phyloP scores from a whole-genome alignment of 1,139 yeast species.

The Geotrichum phurueaensis region DNA sequence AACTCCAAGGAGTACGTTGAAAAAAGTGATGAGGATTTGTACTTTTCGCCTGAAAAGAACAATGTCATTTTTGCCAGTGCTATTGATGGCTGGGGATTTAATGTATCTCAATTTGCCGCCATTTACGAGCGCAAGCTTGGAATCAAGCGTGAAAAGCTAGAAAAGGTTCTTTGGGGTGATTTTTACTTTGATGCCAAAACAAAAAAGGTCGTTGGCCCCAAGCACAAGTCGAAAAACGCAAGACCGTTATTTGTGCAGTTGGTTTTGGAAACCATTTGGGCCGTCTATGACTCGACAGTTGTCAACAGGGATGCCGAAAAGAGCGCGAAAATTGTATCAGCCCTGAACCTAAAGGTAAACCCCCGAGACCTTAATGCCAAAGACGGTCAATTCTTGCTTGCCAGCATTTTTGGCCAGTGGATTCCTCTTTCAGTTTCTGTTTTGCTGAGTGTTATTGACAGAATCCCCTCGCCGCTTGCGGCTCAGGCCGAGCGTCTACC shows the following conservation, averaged over 20 bases:
- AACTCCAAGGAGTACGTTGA: slow-evolving; percentile 50
- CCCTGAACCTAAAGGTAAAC: slow-evolving; percentile 59
- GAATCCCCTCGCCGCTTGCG: slow-evolving; percentile 71
- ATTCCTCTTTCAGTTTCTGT: slow-evolving; percentile 85
- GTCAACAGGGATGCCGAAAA: slow-evolving; percentile 63
- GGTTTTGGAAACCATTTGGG: slow-evolving; percentile 88
- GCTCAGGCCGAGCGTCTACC: slow-evolving; percentile 73
- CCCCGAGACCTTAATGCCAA: slow-evolving; percentile 79
- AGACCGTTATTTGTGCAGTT: slow-evolving; percentile 85
- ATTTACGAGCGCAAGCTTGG: slow-evolving; percentile 83
- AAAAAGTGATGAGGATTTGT: slow-evolving; percentile 73
- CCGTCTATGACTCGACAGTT: slow-evolving; percentile 68
- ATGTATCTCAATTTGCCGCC: slow-evolving; percentile 79
- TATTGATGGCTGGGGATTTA: slow-evolving; percentile 97
- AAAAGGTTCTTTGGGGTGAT: slow-evolving; percentile 95
- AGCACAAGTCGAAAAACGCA: slow-evolving; percentile 44
- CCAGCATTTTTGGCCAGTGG: slow-evolving; percentile 86
- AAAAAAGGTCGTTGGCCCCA: slow-evolving; percentile 54
- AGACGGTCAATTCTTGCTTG: slow-evolving; percentile 59
- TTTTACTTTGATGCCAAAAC: slow-evolving; percentile 84
- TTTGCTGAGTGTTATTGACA: slow-evolving; percentile 75
- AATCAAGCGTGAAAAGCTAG: slow-evolving; percentile 68
- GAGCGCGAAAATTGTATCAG: slow-evolving; percentile 65
- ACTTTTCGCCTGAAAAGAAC: slow-evolving; percentile 83
- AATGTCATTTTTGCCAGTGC: slow-evolving; percentile 95